A percentile compares a stretch with the other conserved stretches of the same genome.
Conservation (phyloP, 148 eudicot species). For the Chenopodium suecicum region DNA sequence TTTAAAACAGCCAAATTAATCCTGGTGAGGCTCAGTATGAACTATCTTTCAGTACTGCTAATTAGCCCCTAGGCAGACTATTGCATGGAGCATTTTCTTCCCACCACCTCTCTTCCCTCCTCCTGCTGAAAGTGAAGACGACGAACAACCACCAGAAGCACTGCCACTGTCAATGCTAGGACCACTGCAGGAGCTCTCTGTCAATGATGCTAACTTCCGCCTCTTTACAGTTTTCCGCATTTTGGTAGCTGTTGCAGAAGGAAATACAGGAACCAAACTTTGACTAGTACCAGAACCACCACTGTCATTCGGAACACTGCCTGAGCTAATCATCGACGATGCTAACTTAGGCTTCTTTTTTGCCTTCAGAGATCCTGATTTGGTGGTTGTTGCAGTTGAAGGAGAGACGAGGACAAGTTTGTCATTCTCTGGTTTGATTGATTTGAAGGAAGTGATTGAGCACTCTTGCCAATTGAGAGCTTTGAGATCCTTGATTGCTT, state of each 20-base stretch:
- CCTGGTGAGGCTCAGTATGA: too few species aligned
- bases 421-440: conserved; percentile 27
- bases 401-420: not conserved
- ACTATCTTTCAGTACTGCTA: not conserved
- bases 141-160: not conserved
- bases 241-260: too few species aligned
- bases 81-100: not conserved
- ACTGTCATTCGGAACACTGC: not conserved
- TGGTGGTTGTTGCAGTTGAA: not conserved
- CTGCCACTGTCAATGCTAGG: not conserved
- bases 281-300: not conserved
- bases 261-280: too few species aligned
- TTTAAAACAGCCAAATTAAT: too few species aligned
- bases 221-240: too few species aligned
- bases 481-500: conserved; percentile 37
- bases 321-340: not conserved
- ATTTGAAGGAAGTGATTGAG: conserved; percentile 37
- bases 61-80: not conserved
- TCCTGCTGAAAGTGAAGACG: not conserved
- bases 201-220: too few species aligned
- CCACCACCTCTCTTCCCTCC: not conserved
- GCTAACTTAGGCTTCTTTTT: not conserved
- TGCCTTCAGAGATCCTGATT: conserved; percentile 35
- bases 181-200: too few species aligned
- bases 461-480: conserved; percentile 58